Base-by-base conservation (phyloP, 129 eudicot genomes). In the Flaveria ramosissima region DNA sequence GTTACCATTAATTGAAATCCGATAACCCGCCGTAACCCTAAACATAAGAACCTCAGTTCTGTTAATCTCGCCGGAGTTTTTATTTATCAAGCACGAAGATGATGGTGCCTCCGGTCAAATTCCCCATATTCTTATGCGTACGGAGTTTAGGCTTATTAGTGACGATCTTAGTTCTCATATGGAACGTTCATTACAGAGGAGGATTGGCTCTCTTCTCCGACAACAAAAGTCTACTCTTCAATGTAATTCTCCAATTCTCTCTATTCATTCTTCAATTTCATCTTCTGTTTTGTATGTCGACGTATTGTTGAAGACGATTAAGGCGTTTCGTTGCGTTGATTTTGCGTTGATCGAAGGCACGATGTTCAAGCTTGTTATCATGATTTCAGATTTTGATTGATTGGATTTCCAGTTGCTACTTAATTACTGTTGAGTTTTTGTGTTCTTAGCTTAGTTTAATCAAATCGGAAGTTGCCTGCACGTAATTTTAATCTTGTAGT, bases 131-230 rank as follows among this genome's bases (percentile, higher is more conserved):
- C 60, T 56, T 74, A 61, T 84, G 85, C 69, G 84, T 93, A 0
- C 81, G 97, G 30, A 9, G 86, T 11, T 50, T 93, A 80, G 90
- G 97, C 23, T 50, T 91, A 16, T 55, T 84, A 1, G 87, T 90
- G 71, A 64, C 86, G 14, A 83, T 81, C 41, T 57, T 93, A 70
- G 85, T 93, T 55, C 68, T 93, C 2, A 76, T 79, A 23, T 93
- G 98, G 98, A 88, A 75, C 52, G 55, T 91, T 61, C 92, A 89
- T 72, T 93, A 82, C 83, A 86, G 98, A 89, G 98, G 98, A 24
- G 98, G 97, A 20, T 72, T 91, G 15, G 92, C 96, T 78, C 86
- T 93, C 59, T 56, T 91, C 59, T 84, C 97, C 76, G 76, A 83
- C 17, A 83, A 93, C 77, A 89, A 89, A 78, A 66, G 20, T 74